Conservation (phyloP, 1,284 basidiomycete genomes). For the Tranzscheliella williamsii region DNA sequence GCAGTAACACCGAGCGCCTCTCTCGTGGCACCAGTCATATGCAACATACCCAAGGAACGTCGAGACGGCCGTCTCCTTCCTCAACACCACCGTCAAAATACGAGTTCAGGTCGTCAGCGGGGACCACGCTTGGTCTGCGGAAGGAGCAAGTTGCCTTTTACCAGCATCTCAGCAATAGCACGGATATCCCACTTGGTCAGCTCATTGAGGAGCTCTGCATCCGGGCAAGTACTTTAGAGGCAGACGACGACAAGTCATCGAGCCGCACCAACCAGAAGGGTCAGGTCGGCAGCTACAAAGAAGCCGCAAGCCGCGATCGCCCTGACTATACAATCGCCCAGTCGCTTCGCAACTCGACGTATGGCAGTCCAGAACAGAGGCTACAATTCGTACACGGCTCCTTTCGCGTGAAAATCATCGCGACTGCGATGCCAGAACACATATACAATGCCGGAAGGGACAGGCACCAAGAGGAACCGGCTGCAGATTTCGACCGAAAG, state of each 20-base stretch:
- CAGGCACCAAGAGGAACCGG: background rate
- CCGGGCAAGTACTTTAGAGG: conserved; percentile 28
- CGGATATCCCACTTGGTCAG: conserved; percentile 46
- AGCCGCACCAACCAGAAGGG: background rate
- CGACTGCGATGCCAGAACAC: conserved; percentile 22
- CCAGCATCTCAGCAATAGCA: conserved; percentile 27
- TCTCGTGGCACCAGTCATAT: too few species aligned
- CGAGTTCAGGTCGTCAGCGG: conserved; percentile 19
- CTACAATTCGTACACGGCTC: conserved; percentile 42
- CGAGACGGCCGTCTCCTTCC: too few species aligned
- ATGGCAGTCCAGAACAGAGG: conserved; percentile 22
- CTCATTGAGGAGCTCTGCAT: conserved; percentile 49
- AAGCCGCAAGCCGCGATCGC: conserved; percentile 3
- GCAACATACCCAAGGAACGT: too few species aligned
- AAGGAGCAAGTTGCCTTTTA: conserved; percentile 48
- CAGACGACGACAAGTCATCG: conserved; percentile 5
- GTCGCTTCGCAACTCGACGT: conserved; percentile 6
- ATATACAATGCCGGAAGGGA: conserved; percentile 8
- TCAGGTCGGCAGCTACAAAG: conserved; percentile 1
- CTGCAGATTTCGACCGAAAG: background rate
- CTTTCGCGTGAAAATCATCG: conserved; percentile 32
- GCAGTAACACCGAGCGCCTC: too few species aligned
- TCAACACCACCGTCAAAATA: conserved; percentile 2
- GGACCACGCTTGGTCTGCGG: conserved; percentile 11
- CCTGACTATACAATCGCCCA: background rate